A percentile compares a stretch with the other conserved stretches of the same genome.
Evolutionary conservation across 202 grass and related monocot genomes (phyloP).

Genomic region (Zizania palustris): DNA sequence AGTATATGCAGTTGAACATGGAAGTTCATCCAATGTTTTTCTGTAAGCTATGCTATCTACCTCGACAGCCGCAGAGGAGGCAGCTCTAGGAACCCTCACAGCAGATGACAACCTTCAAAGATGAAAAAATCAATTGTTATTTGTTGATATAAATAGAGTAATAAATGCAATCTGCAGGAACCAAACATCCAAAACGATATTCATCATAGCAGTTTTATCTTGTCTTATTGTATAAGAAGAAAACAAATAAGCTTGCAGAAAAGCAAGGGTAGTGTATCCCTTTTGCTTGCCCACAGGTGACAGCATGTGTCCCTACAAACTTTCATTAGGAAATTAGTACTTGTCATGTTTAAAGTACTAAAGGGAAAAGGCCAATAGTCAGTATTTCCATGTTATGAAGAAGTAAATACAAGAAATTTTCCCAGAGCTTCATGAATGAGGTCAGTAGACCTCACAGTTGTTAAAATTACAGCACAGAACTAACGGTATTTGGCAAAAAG

Average conservation of each 20-base stretch:
- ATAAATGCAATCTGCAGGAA: not conserved
- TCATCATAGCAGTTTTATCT: not conserved
- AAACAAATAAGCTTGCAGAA: not conserved
- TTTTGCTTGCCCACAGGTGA: not conserved
- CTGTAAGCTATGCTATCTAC: constrained; percentile 67
- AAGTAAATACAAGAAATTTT: not conserved
- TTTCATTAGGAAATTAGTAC: not conserved
- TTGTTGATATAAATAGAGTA: constrained; percentile 38
- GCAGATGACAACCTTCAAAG: constrained; percentile 56
- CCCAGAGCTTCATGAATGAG: not conserved
- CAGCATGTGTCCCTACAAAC: constrained; percentile 7
- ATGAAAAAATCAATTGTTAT: constrained; percentile 40
- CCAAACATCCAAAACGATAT: constrained; percentile 8
- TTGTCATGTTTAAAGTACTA: not conserved
- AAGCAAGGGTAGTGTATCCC: constrained; percentile 15
- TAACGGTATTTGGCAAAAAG: constrained; percentile 12
- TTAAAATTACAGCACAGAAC: not conserved
- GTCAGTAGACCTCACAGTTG: not conserved
- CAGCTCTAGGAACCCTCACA: constrained; percentile 66
- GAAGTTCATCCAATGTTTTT: constrained; percentile 48
- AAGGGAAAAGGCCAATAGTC: not conserved
- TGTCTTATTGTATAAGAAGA: not conserved
- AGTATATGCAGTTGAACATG: constrained; percentile 53
- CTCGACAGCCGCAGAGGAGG: constrained; percentile 79
- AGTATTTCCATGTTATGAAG: not conserved